Evolutionary conservation across 1,139 yeast genomes (phyloP), one percentile per base, ranked within the genome.

Genomic region (Zhuliangozyma parablackwelliae): DNA sequence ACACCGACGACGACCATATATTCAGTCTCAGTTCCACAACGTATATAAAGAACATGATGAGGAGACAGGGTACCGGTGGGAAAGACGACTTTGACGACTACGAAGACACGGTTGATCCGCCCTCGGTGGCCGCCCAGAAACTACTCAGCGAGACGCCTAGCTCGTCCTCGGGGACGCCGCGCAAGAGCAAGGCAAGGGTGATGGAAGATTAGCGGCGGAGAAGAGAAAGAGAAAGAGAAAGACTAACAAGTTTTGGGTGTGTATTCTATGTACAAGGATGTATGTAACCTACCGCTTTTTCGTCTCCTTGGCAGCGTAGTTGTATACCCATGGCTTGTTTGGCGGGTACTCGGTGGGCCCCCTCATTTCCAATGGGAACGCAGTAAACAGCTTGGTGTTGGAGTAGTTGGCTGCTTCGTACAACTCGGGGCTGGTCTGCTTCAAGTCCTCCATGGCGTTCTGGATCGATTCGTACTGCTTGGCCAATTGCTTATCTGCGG

Each of bases 271-370:
- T 12, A 28, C 26, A 28, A 10, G 13, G 24, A 16, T 32, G 26
- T 23, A 10, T 26, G 11, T 7, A 12, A 7, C 16, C 12, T 16
- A 34, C 10, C 20, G 24, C 21, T 26, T 30, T 28, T 37, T 36
- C 41, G 49, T 49, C 40, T 49, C 33, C 29, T 32, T 29, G 32
- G 50, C 49, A 25, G 43, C 54, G 51, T 67, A 86, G 48, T 82
- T 79, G 53, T 78, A 76, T 41, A 81, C 78, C 97, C 97, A 90
- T 24, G 87, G 72, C 44, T 76, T 73, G 52, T 78, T 80, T 29
- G 97, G 84, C n/a, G 98, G 98, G 45, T 70, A 87, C 39, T 89
- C 95, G 1, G 96, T 85, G 26, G 98, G 97, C 5, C 86, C 78
- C 55, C 95, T 77, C 65, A 88, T 60, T 52, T 90, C 96, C 52